phyloP scores from a whole-genome alignment of 2,329 filamentous ascomycete genomes.

The Diaporthe destruens region DNA sequence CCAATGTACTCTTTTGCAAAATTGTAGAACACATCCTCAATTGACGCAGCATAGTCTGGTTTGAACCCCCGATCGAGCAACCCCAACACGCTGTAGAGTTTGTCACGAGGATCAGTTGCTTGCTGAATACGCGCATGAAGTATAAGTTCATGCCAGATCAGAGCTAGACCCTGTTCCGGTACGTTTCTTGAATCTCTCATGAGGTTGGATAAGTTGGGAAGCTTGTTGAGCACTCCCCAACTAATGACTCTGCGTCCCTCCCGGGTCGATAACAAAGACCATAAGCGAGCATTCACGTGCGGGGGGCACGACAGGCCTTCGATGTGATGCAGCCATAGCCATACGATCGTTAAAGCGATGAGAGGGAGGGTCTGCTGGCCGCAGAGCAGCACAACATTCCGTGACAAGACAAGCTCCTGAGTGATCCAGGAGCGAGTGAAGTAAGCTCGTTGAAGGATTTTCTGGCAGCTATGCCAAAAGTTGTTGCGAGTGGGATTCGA shows the following conservation, averaged over 20 bases:
- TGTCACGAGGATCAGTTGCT: constrained; percentile 10
- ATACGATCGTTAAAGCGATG: not conserved
- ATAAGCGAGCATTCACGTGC: not conserved
- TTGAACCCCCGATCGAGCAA: constrained; percentile 8
- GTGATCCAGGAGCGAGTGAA: constrained; percentile 22
- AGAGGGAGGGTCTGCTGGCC: constrained; percentile 21
- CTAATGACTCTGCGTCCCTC: constrained; percentile 4
- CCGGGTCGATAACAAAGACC: not conserved
- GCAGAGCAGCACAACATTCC: constrained; percentile 10
- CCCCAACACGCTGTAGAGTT: constrained; percentile 18
- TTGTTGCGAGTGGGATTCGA: not conserved
- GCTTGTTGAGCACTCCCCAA: constrained; percentile 8
- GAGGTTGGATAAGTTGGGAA: constrained; percentile 3
- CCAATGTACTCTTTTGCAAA: not conserved
- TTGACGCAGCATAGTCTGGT: constrained; percentile 12
- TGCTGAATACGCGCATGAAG: constrained; percentile 8
- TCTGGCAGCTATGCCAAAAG: constrained; percentile 7
- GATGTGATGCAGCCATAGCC: constrained; percentile 13
- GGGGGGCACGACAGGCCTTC: constrained; percentile 3
- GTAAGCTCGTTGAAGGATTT: not conserved
- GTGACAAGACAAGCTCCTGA: constrained; percentile 11
- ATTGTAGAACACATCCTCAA: constrained; percentile 2
- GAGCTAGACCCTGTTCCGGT: not conserved
- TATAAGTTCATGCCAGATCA: constrained; percentile 16
- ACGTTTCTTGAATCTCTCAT: not conserved